Conservation (phyloP, 139 green algal species). For the Spirogloea muscicola region DNA sequence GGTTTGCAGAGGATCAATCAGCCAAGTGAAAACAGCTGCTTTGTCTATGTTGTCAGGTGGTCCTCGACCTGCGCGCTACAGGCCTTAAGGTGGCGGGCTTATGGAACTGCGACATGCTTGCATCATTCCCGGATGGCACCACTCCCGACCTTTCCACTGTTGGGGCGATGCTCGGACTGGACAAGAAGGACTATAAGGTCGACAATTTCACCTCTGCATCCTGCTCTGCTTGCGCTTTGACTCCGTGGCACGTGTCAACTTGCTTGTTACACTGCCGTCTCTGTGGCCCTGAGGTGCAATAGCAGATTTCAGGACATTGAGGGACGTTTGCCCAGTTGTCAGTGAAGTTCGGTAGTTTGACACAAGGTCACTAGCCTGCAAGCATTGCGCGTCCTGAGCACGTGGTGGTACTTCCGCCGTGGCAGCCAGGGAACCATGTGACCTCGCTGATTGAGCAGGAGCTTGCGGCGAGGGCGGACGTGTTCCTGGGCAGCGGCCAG, state of each 20-base stretch:
- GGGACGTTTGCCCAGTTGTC: too few species aligned
- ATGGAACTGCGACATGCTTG: neutral
- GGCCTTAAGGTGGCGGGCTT: slow-evolving; percentile 2
- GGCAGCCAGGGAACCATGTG: neutral
- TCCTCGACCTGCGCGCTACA: too few species aligned
- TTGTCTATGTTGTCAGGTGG: too few species aligned
- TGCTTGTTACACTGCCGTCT: too few species aligned
- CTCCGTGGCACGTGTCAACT: neutral
- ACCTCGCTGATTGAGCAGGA: slow-evolving; percentile 13
- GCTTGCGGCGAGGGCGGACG: neutral
- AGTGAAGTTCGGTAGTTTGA: too few species aligned
- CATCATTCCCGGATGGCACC: neutral
- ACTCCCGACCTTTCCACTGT: neutral
- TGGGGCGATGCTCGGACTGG: neutral
- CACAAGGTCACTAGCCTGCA: too few species aligned
- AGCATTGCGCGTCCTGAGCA: too few species aligned
- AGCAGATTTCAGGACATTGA: too few species aligned
- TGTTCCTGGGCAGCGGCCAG: slow-evolving; percentile 5
- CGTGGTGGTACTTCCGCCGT: neutral
- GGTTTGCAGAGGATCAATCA: too few species aligned
- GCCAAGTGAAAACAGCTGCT: too few species aligned
- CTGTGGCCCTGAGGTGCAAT: too few species aligned
- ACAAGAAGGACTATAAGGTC: neutral
- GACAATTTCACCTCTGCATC: neutral
- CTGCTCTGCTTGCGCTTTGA: neutral